Percentiles rank a stretch among this genome's conserved stretches.
Conservation (phyloP, 2,329 filamentous ascomycete genomes). For the Beauveria bassiana region DNA sequence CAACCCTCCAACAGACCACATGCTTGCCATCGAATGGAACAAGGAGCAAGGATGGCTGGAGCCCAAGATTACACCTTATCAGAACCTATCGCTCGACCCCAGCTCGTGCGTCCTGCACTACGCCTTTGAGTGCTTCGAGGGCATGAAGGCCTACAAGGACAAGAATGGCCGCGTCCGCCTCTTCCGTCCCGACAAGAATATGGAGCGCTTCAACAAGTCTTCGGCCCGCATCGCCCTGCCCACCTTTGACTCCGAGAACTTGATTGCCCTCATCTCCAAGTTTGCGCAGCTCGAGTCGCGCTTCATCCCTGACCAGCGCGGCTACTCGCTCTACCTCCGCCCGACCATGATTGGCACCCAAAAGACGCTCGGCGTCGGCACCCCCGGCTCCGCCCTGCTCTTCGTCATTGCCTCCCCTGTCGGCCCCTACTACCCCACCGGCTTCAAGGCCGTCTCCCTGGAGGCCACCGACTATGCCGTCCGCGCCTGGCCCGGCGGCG, state of each 20-base stretch:
- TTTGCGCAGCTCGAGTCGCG: slow-evolving; percentile 75
- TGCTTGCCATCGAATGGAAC: slow-evolving; percentile 93
- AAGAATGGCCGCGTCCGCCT: slow-evolving; percentile 68
- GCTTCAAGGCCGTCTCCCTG: slow-evolving; percentile 93
- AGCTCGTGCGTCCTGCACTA: slow-evolving; percentile 98
- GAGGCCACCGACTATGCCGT: slow-evolving; percentile 96
- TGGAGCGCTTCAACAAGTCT: slow-evolving; percentile 89
- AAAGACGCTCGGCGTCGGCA: slow-evolving; percentile 81
- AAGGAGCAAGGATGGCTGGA: slow-evolving; percentile 73
- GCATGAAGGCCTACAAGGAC: slow-evolving; percentile 99
- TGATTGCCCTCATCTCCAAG: slow-evolving; percentile 75
- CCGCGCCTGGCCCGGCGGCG: slow-evolving; percentile 94
- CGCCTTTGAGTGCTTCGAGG: slow-evolving; percentile 96
- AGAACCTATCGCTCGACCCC: slow-evolving; percentile 93
- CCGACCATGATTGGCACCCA: slow-evolving; percentile 98
- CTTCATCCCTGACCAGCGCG: slow-evolving; percentile 79
- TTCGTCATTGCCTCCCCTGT: slow-evolving; percentile 96
- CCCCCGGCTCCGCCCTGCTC: slow-evolving; percentile 85
- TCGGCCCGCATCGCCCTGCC: slow-evolving; percentile 86
- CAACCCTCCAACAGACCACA: slow-evolving; percentile 63
- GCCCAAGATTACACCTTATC: slow-evolving; percentile 83
- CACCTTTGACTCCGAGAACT: slow-evolving; percentile 64
- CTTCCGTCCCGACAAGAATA: slow-evolving; percentile 94
- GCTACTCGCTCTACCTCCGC: slow-evolving; percentile 91
- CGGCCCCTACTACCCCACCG: slow-evolving; percentile 95